Base-by-base conservation (phyloP, 768 basidiomycete genomes). In the Tubosaeta sp. region DNA sequence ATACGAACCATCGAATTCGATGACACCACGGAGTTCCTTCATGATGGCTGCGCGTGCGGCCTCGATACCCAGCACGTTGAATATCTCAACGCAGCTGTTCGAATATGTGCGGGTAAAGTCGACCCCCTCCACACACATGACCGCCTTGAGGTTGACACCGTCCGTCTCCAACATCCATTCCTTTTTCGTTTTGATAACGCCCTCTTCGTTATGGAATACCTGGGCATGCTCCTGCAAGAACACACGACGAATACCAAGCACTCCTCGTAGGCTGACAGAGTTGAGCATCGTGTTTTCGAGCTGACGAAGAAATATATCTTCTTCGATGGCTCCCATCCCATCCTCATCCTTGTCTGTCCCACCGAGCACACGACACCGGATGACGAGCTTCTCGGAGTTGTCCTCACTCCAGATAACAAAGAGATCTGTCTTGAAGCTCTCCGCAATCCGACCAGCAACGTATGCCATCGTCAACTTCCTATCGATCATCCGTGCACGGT, bases 401-500 rank as follows among this genome's bases (percentile, higher is more conserved):
- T 97, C 95, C 78, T 97, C 95, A 58, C 91, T 94, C 89, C 94
- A 97, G 59, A 98, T 97, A 69, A 97, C 93, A 69, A 97, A 97
- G 13, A 97, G 76, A 65, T 97, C 95, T 2, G 91, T 87, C 67
- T 93, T 91, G 77, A 98, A 98, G 58, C 84, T 94, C 68, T 93
- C 90, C 17, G 89, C 88, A 53, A 99, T 98, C 38, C 89, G 85
- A 57, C 88, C 85, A 6, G 94, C 95, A 39, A 98, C 95, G 59
- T 92, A 91, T 43, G 86, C 79, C 91, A 98, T 98, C 11, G 88
- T 90, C 60, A 97, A 78, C 68, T 95, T 95, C 64, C 95, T 86
- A 75, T 97, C 95, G 58, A 98, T 86, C 89, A 99, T 97, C 74
- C 95, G 93, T 4, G 90, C 86, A 59, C 95, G 91, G 68, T 98